A percentile compares a stretch with the other conserved stretches of the same genome.
Conservation (phyloP, 2,329 filamentous ascomycete species). For the Cryphonectria carpinicola region DNA sequence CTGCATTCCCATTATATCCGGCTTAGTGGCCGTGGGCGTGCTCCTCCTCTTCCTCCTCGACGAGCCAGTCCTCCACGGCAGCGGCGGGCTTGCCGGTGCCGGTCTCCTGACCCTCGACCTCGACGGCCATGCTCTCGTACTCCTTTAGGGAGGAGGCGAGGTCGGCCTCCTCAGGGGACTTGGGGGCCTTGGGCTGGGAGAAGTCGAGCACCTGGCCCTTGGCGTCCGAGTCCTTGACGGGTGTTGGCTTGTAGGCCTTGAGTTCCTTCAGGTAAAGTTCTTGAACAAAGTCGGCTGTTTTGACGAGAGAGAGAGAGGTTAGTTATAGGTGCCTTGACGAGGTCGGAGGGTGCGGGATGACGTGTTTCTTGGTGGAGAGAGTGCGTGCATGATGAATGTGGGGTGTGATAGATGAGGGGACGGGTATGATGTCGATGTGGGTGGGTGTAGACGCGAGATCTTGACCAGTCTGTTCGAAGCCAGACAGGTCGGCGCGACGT, state of each 20-base stretch:
- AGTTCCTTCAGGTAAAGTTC: slow-evolving; percentile 97
- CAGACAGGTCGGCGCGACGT: background rate
- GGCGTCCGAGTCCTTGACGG: slow-evolving; percentile 83
- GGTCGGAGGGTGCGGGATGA: background rate
- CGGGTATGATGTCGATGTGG: background rate
- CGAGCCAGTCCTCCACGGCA: slow-evolving; percentile 74
- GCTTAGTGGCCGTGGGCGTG: slow-evolving; percentile 51
- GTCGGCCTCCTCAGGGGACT: slow-evolving; percentile 91
- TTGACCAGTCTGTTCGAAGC: background rate
- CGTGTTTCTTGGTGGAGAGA: slow-evolving; percentile 1
- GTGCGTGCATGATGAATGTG: background rate
- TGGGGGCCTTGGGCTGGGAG: slow-evolving; percentile 75
- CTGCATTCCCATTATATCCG: background rate
- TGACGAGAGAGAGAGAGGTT: slow-evolving; percentile 32
- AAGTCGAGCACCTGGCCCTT: slow-evolving; percentile 93
- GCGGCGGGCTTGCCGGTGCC: slow-evolving; percentile 62
- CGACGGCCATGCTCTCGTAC: slow-evolving; percentile 92
- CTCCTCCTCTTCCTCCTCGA: slow-evolving; percentile 72
- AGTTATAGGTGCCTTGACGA: slow-evolving; percentile 28
- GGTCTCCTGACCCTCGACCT: slow-evolving; percentile 85
- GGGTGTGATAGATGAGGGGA: background rate
- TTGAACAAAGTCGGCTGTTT: slow-evolving; percentile 90
- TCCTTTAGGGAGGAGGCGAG: slow-evolving; percentile 89
- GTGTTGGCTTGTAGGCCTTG: slow-evolving; percentile 87
- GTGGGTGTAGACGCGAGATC: background rate